Evolutionary conservation across 1,284 basidiomycete species (phyloP).

Genomic region (Moesziomyces sp.): DNA sequence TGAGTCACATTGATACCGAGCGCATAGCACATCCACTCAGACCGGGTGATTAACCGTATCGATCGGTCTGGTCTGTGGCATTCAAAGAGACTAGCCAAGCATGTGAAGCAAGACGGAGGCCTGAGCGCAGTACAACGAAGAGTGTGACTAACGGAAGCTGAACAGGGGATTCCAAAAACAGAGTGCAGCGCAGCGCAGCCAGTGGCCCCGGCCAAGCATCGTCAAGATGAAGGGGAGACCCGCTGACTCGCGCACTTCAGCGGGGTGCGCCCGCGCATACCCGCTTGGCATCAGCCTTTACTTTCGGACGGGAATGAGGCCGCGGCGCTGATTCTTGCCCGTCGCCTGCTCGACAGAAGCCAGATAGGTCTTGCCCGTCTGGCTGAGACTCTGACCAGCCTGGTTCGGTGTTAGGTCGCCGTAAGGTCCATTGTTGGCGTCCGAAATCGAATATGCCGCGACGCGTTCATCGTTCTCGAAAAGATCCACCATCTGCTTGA

Average conservation of each 20-base stretch:
- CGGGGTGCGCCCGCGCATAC: no score
- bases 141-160: no score
- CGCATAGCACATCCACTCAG: no score
- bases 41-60: no score
- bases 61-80: no score
- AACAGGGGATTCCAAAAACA: no score
- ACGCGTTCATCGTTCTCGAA: slow-evolving; percentile 52
- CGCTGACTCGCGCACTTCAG: no score
- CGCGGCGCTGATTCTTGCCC: slow-evolving; percentile 8
- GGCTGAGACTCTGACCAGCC: slow-evolving; percentile 29
- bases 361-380: slow-evolving; percentile 36
- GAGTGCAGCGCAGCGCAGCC: no score
- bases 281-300: background rate
- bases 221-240: background rate
- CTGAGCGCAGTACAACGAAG: no score
- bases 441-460: slow-evolving; percentile 50
- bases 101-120: no score
- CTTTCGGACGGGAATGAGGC: slow-evolving; percentile 24
- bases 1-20: no score
- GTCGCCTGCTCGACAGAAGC: slow-evolving; percentile 27
- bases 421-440: slow-evolving; percentile 53
- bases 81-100: no score
- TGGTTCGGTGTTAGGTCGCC: slow-evolving; percentile 45
- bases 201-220: background rate
- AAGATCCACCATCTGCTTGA: slow-evolving; percentile 42